Base-by-base conservation (phyloP, 2,329 filamentous ascomycete genomes). In the Trichoderma guizhouense region DNA sequence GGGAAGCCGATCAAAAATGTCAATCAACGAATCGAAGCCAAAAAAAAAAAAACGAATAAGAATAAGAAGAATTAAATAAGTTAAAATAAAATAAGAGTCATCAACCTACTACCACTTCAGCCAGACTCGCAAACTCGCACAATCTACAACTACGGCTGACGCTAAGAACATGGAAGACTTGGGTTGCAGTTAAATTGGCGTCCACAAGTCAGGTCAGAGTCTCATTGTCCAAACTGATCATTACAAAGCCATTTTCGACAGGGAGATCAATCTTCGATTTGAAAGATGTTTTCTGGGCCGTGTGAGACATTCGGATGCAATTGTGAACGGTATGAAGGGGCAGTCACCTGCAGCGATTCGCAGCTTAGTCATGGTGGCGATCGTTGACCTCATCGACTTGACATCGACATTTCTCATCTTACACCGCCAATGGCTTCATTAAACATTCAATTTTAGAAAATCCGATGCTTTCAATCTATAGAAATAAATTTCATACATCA, bases 321-420 rank as follows among this genome's bases (percentile, higher is more conserved):
- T 39, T 39, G 7, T 39, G 39, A 5, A n/a, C 7, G 36, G 36
- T 43, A 43, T 43, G 7, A 43, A 39, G 15, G 34, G 36, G 14
- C 18, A 43, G 18, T n/a, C 9, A n/a, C 39, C 7, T 43, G 39
- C 2, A 47, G 7, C 7, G 7, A 51, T 51, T 51, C n/a, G 4
- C 18, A 1, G 53, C 63, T 66, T 66, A 66, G 63, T 66, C 63
- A 66, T 34, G 30, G 32, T 18, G 43, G n/a, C 30, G 32, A 66
- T 55, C 47, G 47, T 36, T 66, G 64, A 67, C 47, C 47, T 67
- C 64, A 67, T 53, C 64, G 39, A 43, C 3, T 43, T 43, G 7
- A 57, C 51, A 14, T 39, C 2, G 21, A 36, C 43, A 15, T 9
- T 6, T 3, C 51, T 3, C 39, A 67, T 67, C 21, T 67, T 18